Conservation (phyloP, 495 filamentous ascomycete genomes). For the Glutinoglossum americanum region DNA sequence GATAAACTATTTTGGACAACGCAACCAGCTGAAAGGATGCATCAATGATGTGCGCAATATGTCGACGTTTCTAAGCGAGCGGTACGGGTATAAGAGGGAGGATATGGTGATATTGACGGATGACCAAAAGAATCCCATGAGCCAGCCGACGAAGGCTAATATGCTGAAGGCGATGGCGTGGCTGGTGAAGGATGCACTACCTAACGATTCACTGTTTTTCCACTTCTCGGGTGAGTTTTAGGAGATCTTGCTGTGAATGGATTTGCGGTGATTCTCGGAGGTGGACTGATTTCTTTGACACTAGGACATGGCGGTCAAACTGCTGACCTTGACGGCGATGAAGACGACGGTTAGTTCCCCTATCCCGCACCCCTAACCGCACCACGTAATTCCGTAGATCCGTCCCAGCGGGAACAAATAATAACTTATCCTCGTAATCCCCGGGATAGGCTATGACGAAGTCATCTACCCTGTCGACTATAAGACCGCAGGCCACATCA, state of each 20-base stretch:
- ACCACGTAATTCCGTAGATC: not conserved
- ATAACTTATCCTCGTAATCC: not conserved
- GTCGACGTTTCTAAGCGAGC: conserved; percentile 73
- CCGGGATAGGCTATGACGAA: conserved; percentile 51
- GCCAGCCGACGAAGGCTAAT: conserved; percentile 92
- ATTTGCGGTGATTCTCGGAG: too few relatives aligned
- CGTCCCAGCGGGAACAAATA: not conserved
- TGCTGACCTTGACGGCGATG: conserved; percentile 79
- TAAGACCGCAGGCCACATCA: conserved; percentile 72
- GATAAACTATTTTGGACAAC: conserved; percentile 93
- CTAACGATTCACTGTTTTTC: conserved; percentile 94
- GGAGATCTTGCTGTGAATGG: too few relatives aligned
- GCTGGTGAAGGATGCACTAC: conserved; percentile 83
- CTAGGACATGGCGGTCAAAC: conserved; percentile 84
- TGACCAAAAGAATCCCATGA: conserved; percentile 92
- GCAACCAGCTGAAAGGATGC: conserved; percentile 77
- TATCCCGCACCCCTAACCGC: not conserved
- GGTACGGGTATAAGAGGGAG: conserved; percentile 82
- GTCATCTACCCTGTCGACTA: conserved; percentile 97
- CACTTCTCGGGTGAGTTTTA: conserved; percentile 78
- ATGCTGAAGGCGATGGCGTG: conserved; percentile 96
- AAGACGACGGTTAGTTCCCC: conserved; percentile 41
- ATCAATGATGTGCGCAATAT: conserved; percentile 99
- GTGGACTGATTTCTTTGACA: conserved; percentile 2
- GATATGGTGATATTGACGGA: conserved; percentile 99